phyloP scores from a whole-genome alignment of 768 basidiomycete species.

The Tremella fuciformis region DNA sequence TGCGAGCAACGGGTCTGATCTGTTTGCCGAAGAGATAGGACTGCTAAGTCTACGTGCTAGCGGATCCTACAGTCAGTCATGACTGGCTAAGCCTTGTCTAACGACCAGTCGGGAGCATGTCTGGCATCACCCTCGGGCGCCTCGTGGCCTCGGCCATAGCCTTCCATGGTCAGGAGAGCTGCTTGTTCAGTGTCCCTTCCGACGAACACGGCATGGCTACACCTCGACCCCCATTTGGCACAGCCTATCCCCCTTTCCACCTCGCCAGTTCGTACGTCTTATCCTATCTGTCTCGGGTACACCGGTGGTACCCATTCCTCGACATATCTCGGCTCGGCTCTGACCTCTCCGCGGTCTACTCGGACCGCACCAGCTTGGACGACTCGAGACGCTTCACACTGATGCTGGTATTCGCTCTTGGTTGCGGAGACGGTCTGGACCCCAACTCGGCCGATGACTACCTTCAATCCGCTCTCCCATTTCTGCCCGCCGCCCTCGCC shows the following conservation, averaged over 20 bases:
- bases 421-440: neutral
- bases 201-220: neutral
- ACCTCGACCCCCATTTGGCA: conserved; percentile 3
- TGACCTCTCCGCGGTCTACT: conserved; percentile 1
- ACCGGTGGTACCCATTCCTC: conserved; percentile 16
- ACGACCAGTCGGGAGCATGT: conserved; percentile 11
- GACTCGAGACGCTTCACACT: neutral
- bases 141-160: neutral
- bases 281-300: conserved; percentile 2
- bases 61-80: conserved; percentile 14
- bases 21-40: conserved; percentile 11
- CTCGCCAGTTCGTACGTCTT: neutral
- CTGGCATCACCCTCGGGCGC: conserved; percentile 7
- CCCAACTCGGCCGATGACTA: conserved; percentile 4
- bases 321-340: neutral
- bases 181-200: neutral
- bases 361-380: neutral
- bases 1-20: neutral
- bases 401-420: conserved; percentile 3
- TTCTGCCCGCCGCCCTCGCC: neutral
- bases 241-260: conserved; percentile 2
- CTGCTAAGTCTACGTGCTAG: conserved; percentile 4
- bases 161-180: conserved; percentile 1
- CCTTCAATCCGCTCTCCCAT: conserved; percentile 3
- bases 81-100: neutral